A percentile compares a stretch with the other conserved stretches of the same genome.
phyloP scores from a whole-genome alignment of 805 yeast species.

The Candida methanosorbosa region DNA sequence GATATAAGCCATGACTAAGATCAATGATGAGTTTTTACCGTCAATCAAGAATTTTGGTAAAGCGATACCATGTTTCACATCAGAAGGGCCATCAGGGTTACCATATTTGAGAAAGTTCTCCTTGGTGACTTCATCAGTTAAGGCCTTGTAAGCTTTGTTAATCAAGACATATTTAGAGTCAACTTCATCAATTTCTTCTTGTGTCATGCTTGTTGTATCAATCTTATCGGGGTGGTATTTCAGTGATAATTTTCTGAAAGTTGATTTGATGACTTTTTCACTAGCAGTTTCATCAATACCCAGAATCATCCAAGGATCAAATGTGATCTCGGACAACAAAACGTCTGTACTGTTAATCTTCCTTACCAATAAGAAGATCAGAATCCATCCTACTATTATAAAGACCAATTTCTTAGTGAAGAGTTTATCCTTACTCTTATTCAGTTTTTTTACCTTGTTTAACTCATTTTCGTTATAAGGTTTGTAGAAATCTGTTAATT shows the following conservation, averaged over 20 bases:
- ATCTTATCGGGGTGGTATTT: conserved; percentile 93
- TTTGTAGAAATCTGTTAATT: conserved; percentile 21
- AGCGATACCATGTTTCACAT: conserved; percentile 87
- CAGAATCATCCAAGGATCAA: conserved; percentile 88
- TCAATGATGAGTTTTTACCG: conserved; percentile 63
- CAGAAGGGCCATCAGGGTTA: conserved; percentile 97
- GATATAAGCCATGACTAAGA: conserved; percentile 57
- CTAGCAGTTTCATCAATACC: conserved; percentile 60
- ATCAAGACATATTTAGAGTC: conserved; percentile 76
- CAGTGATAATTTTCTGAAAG: conserved; percentile 79
- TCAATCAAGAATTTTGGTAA: conserved; percentile 87
- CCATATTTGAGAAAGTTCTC: conserved; percentile 84
- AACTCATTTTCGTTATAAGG: conserved; percentile 25
- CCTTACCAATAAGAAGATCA: conserved; percentile 33
- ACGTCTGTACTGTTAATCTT: conserved; percentile 37
- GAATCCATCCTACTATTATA: conserved; percentile 52
- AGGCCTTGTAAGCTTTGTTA: conserved; percentile 87
- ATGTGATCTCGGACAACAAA: conserved; percentile 34
- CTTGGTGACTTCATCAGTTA: conserved; percentile 81
- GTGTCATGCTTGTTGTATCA: conserved; percentile 47
- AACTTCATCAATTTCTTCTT: conserved; percentile 44
- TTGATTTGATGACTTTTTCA: conserved; percentile 71
- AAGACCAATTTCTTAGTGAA: conserved; percentile 23
- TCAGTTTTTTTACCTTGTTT: too few species aligned
- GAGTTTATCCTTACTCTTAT: conserved; percentile 22